Conservation (phyloP, 2,329 filamentous ascomycete genomes). For the Niveomyces coronatus region DNA sequence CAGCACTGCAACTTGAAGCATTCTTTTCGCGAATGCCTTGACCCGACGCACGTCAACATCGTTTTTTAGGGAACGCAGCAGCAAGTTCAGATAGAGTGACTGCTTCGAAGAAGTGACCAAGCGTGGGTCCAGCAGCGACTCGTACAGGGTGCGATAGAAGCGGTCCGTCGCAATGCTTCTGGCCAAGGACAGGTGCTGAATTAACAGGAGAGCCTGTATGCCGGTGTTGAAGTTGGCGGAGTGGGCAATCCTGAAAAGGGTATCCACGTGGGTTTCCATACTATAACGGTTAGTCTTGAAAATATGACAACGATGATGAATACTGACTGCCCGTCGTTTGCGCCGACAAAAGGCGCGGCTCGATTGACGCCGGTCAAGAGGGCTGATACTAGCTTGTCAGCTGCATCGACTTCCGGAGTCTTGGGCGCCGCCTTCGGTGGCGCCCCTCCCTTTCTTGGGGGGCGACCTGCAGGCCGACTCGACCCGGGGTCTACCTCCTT, state of each 20-base stretch:
- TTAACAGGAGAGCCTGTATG: constrained; percentile 87
- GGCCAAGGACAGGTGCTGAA: constrained; percentile 78
- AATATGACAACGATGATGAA: background rate
- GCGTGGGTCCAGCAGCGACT: constrained; percentile 84
- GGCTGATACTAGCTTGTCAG: constrained; percentile 85
- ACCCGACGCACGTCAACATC: constrained; percentile 86
- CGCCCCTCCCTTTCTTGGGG: constrained; percentile 17
- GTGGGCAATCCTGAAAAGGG: constrained; percentile 90
- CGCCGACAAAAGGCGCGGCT: constrained; percentile 82
- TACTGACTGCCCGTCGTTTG: constrained; percentile 62
- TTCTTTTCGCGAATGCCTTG: constrained; percentile 90
- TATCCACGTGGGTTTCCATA: constrained; percentile 82
- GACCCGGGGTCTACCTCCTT: constrained; percentile 9
- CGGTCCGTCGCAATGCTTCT: constrained; percentile 78
- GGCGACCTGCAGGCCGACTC: constrained; percentile 11
- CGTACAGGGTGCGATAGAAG: constrained; percentile 92
- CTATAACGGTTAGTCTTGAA: constrained; percentile 25
- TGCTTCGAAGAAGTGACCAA: constrained; percentile 89
- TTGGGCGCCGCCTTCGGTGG: constrained; percentile 20
- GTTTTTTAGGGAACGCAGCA: constrained; percentile 79
- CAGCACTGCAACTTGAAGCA: constrained; percentile 76
- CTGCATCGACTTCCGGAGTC: constrained; percentile 54
- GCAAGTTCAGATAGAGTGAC: constrained; percentile 83
- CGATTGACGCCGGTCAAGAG: constrained; percentile 92
- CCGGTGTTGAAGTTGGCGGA: constrained; percentile 99